Conservation (phyloP, 345 rosid genomes). For the Populus deltoides region DNA sequence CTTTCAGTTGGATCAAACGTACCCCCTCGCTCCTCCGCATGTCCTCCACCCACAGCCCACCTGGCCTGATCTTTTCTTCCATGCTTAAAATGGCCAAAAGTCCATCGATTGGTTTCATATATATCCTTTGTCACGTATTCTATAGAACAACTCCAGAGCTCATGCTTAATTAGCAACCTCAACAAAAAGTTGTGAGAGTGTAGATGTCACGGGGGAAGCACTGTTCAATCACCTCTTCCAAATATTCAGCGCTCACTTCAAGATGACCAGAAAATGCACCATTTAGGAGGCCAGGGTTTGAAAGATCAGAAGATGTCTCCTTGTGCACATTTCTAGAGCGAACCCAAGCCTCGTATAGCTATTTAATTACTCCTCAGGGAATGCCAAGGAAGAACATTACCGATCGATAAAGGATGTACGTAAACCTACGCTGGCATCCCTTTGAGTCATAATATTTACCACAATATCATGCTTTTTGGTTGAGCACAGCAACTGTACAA, state of each 20-base stretch:
- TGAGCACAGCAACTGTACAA: constrained; percentile 45
- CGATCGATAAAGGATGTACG: constrained; percentile 51
- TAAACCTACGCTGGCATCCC: constrained; percentile 41
- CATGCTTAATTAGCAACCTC: constrained; percentile 33
- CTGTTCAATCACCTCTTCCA: constrained; percentile 50
- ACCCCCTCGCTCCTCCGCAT: constrained; percentile 26
- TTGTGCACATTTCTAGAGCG: constrained; percentile 35
- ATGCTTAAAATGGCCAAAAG: constrained; percentile 39
- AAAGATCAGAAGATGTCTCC: constrained; percentile 36
- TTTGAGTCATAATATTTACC: constrained; percentile 46
- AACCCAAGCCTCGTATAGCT: constrained; percentile 62
- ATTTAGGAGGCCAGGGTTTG: constrained; percentile 56
- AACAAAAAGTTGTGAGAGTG: constrained; percentile 62
- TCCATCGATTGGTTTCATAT: constrained; percentile 57
- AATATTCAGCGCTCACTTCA: constrained; percentile 26
- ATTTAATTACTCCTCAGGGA: constrained; percentile 34
- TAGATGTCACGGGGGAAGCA: constrained; percentile 57
- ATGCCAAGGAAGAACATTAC: constrained; percentile 63
- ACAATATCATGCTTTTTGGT: constrained; percentile 37
- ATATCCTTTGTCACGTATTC: constrained; percentile 52
- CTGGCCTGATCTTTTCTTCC: constrained; percentile 35
- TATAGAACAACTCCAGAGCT: constrained; percentile 45
- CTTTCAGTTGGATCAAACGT: constrained; percentile 8
- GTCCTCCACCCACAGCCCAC: constrained; percentile 35
- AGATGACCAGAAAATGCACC: constrained; percentile 54